Base-by-base conservation (phyloP, 306 rosid species). In the Prunus armeniaca region DNA sequence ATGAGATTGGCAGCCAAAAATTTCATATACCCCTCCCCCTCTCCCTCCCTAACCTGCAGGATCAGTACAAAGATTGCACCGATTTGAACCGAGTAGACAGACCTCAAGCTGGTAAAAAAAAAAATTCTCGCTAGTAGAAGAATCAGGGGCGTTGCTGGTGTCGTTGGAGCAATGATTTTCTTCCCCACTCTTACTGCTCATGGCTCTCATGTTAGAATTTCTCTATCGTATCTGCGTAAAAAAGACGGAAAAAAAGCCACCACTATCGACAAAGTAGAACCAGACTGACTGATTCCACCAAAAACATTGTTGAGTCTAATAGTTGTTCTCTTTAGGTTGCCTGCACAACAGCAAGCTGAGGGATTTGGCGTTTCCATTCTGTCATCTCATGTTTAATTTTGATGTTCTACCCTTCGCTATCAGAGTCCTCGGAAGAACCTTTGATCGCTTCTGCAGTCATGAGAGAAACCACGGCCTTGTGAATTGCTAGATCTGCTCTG, bases 361-460 rank as follows among this genome's bases (percentile, higher is more conserved):
- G 83, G 52, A 74, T 25, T 64, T 64, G 63, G 71, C 47, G 32
- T 65, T 66, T 71, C 38, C 60, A 20, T 71, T 62, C 38, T 47
- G 74, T 63, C 45, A 14, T 63, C 66, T 76, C 60, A 30, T 56
- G 12, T 9, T 67, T 72, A 11, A 54, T 27, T 25, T 3, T 51
- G 7, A 19, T 58, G 57, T 14, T 61, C 84, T 87, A 83, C 67
- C 79, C 82, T 30, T 83, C 87, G 24, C 81, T 84, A 34, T 69
- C 52, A 38, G 85, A 81, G 74, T 84, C 84, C 71, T 84, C 85
- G 0, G 86, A 43, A 45, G 83, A 80, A 62, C 89, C 89, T 67
- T 89, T 88, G 74, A 84, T 89, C 28, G 96, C 97, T 84, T 96
- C 99, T 18, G 98, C 98, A 63, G 87, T 89, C 98, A 89, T 91